Evolutionary conservation across 148 eudicot species (phyloP).

Genomic region (Arbutus unedo): DNA sequence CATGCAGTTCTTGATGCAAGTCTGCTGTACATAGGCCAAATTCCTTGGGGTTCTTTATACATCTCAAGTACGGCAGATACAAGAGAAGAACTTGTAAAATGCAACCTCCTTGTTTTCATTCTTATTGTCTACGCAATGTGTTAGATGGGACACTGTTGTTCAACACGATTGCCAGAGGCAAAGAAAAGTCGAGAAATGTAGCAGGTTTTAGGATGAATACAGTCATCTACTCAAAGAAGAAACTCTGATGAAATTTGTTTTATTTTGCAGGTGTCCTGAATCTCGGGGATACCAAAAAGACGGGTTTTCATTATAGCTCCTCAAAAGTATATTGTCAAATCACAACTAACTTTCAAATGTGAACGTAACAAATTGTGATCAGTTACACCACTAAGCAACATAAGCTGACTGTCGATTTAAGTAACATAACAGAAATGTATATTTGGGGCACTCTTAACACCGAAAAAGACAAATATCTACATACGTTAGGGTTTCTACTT

Average conservation of each 20-base stretch:
- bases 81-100: background rate
- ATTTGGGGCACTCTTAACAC: background rate
- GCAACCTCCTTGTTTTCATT: background rate
- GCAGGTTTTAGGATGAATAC: background rate
- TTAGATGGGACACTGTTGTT: background rate
- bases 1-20: background rate
- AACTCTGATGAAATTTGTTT: background rate
- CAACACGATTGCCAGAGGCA: background rate
- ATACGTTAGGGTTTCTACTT: background rate
- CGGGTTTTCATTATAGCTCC: background rate
- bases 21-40: background rate
- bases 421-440: background rate
- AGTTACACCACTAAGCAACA: background rate
- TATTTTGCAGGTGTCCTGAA: background rate
- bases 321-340: background rate
- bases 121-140: background rate
- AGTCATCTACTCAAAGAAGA: background rate
- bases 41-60: background rate
- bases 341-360: background rate
- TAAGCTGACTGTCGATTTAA: background rate
- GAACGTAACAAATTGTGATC: background rate
- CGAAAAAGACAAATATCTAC: background rate
- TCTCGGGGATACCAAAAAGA: background rate
- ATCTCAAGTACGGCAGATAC: background rate
- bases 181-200: background rate